Base-by-base conservation (phyloP, 805 yeast genomes). In the Kuraishia cidri region DNA sequence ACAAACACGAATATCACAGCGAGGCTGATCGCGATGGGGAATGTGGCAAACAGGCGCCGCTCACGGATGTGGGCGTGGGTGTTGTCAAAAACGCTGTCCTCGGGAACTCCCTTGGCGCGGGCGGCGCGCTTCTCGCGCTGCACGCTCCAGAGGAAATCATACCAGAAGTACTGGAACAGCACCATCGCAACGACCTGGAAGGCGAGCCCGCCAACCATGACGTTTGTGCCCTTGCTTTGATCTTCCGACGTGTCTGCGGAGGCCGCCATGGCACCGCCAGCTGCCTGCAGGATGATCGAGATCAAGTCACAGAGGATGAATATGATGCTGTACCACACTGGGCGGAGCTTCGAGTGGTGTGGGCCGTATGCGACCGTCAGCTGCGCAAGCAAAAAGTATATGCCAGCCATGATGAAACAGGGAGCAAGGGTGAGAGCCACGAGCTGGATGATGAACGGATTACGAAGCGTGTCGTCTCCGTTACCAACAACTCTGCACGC, bases 401-500 rank as follows among this genome's bases (percentile, higher is more conserved):
- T 63, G 2, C 90, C 95, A 4, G 82, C 95, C 83, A 83, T 80
- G 29, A 82, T 61, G 51, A 86, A 80, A 14, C 84, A 85, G 0
- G 95, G 95, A 0, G 85, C 90, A 30, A 86, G 55, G 0, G 90
- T 83, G 36, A 85, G 57, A 45, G 78, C 64, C 35, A 77, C 69
- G 40, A 79, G 69, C 52, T 86, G 94, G 44, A 77, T 55, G 26
- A 80, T 47, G 46, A 65, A 86, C 19, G 64, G 58, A 31, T 64
- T 51, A 26, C 54, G 40, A 24, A 56, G 46, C 11, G 33, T 27
- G 32, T 50, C 37, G 41, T 69, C 48, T 27, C 48, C 41, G 14
- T 67, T 62, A 2, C 78, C 63, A 34, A 69, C 42, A 2, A 66
- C 48, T 34, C 95, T 58, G 3, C 77, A 84, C 6, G 69, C 50